These are phyloP conservation scores for Elongisporangium undulatum DNA, from an alignment of 352 stramenopile species.

Conservation along the genomic window DNA sequence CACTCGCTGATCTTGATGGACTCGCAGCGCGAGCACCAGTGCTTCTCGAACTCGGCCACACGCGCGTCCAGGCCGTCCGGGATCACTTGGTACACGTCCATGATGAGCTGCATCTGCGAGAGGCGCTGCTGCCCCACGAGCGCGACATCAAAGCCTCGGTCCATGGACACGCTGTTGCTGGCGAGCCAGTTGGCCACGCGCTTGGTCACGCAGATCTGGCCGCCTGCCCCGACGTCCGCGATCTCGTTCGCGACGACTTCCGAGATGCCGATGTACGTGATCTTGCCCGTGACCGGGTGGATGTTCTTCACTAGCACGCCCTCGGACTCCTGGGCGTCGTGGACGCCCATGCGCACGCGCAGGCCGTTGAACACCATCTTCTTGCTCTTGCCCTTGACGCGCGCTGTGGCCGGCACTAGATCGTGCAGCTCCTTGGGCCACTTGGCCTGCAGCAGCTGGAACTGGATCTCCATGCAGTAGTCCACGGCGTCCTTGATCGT, in stretches of 20 bases:
- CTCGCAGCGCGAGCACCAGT: conserved; percentile 9
- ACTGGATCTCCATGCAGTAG: conserved; percentile 49
- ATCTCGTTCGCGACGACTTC: conserved; percentile 58
- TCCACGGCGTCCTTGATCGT: conserved; percentile 46
- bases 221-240: conserved; percentile 34
- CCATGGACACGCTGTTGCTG: conserved; percentile 17
- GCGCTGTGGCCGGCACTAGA: conserved; percentile 19
- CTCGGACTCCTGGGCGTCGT: conserved; percentile 38
- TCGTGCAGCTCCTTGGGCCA: conserved; percentile 50
- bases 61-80: conserved; percentile 28
- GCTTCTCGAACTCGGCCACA: conserved; percentile 26
- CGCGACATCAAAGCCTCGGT: conserved; percentile 20
- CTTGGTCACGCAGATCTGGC: conserved; percentile 44
- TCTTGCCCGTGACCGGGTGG: conserved; percentile 42
- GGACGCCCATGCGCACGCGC: conserved; percentile 53
- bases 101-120: conserved; percentile 25
- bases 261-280: conserved; percentile 50
- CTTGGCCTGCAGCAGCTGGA: conserved; percentile 27
- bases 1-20: conserved; percentile 11
- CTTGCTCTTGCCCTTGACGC: conserved; percentile 33
- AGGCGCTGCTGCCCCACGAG: conserved; percentile 21
- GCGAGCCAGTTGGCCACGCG: conserved; percentile 36
- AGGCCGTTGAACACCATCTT: conserved; percentile 46
- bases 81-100: conserved; percentile 36
- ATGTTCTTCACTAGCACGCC: conserved; percentile 40